Evolutionary conservation across 306 rosid species (phyloP), one percentile per base, ranked within the genome.

Genomic region (Cicer bijugum): DNA sequence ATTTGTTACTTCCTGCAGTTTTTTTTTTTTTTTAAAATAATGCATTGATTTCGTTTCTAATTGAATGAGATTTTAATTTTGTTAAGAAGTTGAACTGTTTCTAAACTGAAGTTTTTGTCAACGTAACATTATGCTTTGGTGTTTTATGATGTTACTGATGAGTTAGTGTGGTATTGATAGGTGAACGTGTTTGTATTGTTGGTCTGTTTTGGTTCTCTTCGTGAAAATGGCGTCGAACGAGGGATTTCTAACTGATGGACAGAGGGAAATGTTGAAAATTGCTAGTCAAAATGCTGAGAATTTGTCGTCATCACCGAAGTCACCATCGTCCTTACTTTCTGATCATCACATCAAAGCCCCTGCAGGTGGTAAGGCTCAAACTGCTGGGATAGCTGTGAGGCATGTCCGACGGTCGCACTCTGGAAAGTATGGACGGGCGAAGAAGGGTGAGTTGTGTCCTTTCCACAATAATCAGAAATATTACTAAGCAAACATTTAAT

Each of bases 191-290:
- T 6, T 50, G 2, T 53, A n/a, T 39, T 7, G 2, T 4, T 58
- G 78, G 35, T 51, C 19, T 51, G 57, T 15, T 53, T 53, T 53
- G 60, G 60, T 17, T 65, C 20, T 48, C 8, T 2, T 4, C 57
- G 78, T 38, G 61, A 43, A 78, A 67, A 91, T 94, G 99, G 97
- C 99, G 16, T 88, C 99, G 11, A 65, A 74, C 6, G 97, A 94
- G 88, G 99, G 99, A 62, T 91, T 94, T 81, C 84, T 94, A 78
- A 94, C 99, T 0, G 82, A 89, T 42, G 91, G 88, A 78, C 99
- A 94, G 93, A 84, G 99, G 86, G 92, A 91, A 62, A 67, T 61
- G 72, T 66, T 94, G 57, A 91, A 91, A 80, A 67, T 88, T 72
- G 99, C 99, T 0, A 81, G 89, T 71, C 83, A 85, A 57, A 91